Percentiles rank a stretch among this genome's conserved stretches.
Conservation (phyloP, 2,329 filamentous ascomycete genomes). For the Neospermospora avenae region DNA sequence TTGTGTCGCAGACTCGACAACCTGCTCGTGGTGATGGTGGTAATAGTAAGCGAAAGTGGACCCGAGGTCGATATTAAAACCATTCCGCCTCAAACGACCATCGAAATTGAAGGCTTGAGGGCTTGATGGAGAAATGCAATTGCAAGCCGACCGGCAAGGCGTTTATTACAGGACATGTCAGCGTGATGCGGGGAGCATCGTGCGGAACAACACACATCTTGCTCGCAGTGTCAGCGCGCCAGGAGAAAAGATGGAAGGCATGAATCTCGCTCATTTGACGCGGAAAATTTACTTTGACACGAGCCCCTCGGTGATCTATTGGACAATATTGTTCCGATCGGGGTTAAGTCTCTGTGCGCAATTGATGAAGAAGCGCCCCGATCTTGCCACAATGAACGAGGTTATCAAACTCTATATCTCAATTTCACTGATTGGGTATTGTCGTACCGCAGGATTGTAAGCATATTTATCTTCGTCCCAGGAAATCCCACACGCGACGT, state of each 20-base stretch:
- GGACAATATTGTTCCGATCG: slow-evolving; percentile 16
- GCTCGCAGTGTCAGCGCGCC: background rate
- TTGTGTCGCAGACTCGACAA: background rate
- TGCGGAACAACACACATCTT: slow-evolving; percentile 4
- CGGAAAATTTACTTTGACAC: slow-evolving; percentile 30
- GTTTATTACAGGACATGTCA: background rate
- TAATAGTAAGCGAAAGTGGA: slow-evolving; percentile 14
- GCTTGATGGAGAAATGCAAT: background rate
- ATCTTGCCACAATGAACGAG: slow-evolving; percentile 1
- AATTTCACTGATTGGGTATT: slow-evolving; percentile 2
- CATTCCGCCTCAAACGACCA: slow-evolving; percentile 14
- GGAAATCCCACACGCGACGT: background rate
- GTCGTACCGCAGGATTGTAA: background rate
- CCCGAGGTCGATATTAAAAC: slow-evolving; percentile 14
- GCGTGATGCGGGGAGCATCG: slow-evolving; percentile 8
- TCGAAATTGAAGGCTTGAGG: slow-evolving; percentile 1
- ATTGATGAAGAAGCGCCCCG: slow-evolving; percentile 12
- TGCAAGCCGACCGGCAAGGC: background rate
- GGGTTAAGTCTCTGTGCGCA: slow-evolving; percentile 22
- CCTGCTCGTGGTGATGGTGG: background rate
- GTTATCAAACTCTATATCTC: slow-evolving; percentile 18
- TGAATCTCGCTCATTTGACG: slow-evolving; percentile 27
- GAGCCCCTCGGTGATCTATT: slow-evolving; percentile 20
- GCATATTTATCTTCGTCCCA: background rate
- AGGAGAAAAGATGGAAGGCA: slow-evolving; percentile 18